These are phyloP conservation scores for Penicillium janthinellum DNA, from an alignment of 2,329 filamentous ascomycete species.

Conservation along the genomic window DNA sequence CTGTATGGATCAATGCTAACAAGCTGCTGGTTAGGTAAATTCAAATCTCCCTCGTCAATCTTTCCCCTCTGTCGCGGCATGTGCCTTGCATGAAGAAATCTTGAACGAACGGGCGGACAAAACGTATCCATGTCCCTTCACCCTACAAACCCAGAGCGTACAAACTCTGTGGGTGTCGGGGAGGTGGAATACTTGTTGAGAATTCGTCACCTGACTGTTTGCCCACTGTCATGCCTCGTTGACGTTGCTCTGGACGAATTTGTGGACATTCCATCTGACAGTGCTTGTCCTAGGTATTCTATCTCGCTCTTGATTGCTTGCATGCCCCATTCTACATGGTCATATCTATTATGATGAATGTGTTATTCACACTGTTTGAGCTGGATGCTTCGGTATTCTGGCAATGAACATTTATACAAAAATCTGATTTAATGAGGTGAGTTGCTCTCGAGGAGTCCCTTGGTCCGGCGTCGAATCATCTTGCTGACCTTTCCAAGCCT, in stretches of 20 bases:
- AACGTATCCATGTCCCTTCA: constrained; percentile 56
- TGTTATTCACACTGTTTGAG: constrained; percentile 72
- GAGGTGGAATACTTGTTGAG: constrained; percentile 65
- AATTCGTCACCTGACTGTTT: constrained; percentile 64
- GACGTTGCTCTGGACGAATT: constrained; percentile 15
- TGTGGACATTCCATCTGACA: constrained; percentile 26
- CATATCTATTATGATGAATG: constrained; percentile 63
- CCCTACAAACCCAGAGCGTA: constrained; percentile 61
- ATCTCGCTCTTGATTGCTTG: constrained; percentile 10
- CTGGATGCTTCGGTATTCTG: constrained; percentile 53
- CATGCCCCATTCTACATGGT: constrained; percentile 28
- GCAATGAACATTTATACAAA: constrained; percentile 65
- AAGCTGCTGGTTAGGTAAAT: constrained; percentile 37
- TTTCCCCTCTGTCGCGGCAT: constrained; percentile 20
- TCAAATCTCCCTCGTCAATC: constrained; percentile 15
- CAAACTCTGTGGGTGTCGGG: constrained; percentile 63
- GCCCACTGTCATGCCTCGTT: constrained; percentile 25
- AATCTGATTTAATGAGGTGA: constrained; percentile 73
- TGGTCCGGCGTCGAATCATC: constrained; percentile 5
- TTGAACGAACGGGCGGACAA: constrained; percentile 72
- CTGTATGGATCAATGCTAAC: constrained; percentile 33
- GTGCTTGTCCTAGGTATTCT: constrained; percentile 30
- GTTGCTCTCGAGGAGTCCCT: constrained; percentile 18
- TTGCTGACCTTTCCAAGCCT: constrained; percentile 44
- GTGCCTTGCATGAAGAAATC: constrained; percentile 58